Base-by-base conservation (phyloP, 2,329 filamentous ascomycete species). In the Microcyclospora pomicola region DNA sequence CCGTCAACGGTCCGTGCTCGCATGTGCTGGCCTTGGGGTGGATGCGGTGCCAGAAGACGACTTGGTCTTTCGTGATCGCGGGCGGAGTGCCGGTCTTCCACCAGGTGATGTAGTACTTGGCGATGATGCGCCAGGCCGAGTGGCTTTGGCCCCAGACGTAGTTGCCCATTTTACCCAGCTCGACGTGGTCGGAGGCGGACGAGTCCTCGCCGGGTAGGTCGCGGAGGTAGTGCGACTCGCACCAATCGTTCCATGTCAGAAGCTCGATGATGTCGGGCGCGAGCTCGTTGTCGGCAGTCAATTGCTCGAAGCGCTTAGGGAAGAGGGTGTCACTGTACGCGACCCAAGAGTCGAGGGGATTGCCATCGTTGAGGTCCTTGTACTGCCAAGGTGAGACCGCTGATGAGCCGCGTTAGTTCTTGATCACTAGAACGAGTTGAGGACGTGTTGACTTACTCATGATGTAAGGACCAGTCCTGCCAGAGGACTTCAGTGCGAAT, bases 311-410 rank as follows among this genome's bases (percentile, higher is more conserved):
- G 35, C 59, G 58, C 41, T 55, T 43, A 15, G 49, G 46, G 34
- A 58, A 59, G 36, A 61, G 56, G n/a, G 49, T 54, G 47, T 61
- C 58, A 35, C 51, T 55, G 50, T 60, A 60, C 5, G 55, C 49
- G 15, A 61, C 56, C 53, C 56, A 60, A 15, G 53, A 42, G 38
- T 59, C 49, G 35, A 52, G 46, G 19, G 51, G 44, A 39, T 56
- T 55, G 42, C 55, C 55, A 41, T 55, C 47, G 49, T 59, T 52
- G 34, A 59, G 53, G 41, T 60, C 55, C 45, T 61, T 58, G 53
- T 52, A 61, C 46, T 60, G 59, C 58, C 58, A 61, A 15, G 59
- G 59, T 9, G 59, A 60, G 35, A 61, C 51, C 29, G 54, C 58
- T 59, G 43, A 15, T 35, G 31, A 36, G 35, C n/a, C 40, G 36